These are phyloP conservation scores for Kwoniella heveanensis DNA, from an alignment of 768 basidiomycete species.

Conservation along the genomic window DNA sequence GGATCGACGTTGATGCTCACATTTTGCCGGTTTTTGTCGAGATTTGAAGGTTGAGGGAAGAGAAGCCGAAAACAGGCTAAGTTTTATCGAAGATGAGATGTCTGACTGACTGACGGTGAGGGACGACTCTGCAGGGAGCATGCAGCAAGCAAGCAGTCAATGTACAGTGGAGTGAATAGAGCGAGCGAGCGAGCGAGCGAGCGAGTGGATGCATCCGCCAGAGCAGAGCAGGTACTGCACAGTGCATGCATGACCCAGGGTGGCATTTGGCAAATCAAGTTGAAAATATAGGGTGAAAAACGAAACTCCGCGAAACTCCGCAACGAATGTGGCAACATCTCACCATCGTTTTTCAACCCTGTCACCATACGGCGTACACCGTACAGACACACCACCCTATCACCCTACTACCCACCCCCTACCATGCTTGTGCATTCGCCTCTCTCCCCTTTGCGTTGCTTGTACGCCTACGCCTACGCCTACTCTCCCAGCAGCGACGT, in stretches of 20 bases:
- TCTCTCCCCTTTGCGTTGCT: too few species aligned
- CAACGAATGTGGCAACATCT: conserved; percentile 13
- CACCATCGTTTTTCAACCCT: conserved; percentile 9
- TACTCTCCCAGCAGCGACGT: too few species aligned
- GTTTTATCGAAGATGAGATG: background rate
- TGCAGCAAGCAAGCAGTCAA: conserved; percentile 5
- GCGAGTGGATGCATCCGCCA: conserved; percentile 1
- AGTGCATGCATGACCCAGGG: background rate
- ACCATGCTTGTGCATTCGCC: too few species aligned
- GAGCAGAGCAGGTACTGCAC: too few species aligned
- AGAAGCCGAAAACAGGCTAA: background rate
- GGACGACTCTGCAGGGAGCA: conserved; percentile 4
- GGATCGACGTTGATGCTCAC: conserved; percentile 29
- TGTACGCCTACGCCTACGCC: too few species aligned
- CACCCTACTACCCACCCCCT: background rate
- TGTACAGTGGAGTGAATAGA: background rate
- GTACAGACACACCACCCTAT: background rate
- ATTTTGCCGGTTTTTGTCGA: conserved; percentile 30
- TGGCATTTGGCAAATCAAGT: conserved; percentile 1
- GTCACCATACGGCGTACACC: conserved; percentile 2
- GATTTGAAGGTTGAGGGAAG: conserved; percentile 31
- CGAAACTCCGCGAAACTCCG: conserved; percentile 53
- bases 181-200: too few species aligned
- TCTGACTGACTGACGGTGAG: background rate
- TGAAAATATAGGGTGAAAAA: conserved; percentile 3